These are phyloP conservation scores for Leishmania arabica DNA, from an alignment of 208 protist species.

Conservation along the genomic window DNA sequence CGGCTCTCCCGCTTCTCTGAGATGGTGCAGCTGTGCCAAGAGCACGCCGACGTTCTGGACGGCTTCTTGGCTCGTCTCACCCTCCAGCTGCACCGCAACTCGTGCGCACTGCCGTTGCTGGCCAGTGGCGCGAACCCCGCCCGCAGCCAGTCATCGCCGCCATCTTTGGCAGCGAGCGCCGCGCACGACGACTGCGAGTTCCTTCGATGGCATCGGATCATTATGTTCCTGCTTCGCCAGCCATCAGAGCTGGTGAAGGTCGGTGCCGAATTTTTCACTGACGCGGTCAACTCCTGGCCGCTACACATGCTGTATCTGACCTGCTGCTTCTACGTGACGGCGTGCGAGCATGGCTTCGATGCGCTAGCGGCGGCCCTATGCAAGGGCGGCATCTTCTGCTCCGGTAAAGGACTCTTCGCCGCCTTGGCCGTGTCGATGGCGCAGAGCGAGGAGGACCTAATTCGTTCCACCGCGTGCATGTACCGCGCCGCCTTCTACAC, in stretches of 20 bases:
- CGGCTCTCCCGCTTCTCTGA: constrained; percentile 49
- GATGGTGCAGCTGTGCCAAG: constrained; percentile 44
- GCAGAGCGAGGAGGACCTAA: constrained; percentile 41
- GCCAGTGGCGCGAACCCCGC: neutral
- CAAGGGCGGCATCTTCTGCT: constrained; percentile 47
- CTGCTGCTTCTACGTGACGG: constrained; percentile 73
- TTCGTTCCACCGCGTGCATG: constrained; percentile 51
- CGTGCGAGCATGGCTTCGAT: constrained; percentile 44
- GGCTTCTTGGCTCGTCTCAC: constrained; percentile 38
- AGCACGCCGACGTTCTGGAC: constrained; percentile 39
- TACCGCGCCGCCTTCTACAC: constrained; percentile 69
- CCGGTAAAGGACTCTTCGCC: constrained; percentile 72
- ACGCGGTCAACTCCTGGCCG: constrained; percentile 73
- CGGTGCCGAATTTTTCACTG: constrained; percentile 60
- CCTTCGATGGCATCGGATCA: constrained; percentile 29
- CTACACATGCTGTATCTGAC: constrained; percentile 68
- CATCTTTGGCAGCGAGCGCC: neutral
- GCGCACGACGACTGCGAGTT: constrained; percentile 26
- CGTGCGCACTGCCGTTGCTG: neutral
- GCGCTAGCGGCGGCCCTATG: constrained; percentile 39
- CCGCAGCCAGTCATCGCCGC: neutral
- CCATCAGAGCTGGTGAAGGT: constrained; percentile 31
- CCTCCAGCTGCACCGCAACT: constrained; percentile 26
- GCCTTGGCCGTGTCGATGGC: constrained; percentile 78
- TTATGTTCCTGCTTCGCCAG: constrained; percentile 38